These are phyloP conservation scores for Didymella exigua DNA, from an alignment of 2,329 filamentous ascomycete species.

Conservation along the genomic window DNA sequence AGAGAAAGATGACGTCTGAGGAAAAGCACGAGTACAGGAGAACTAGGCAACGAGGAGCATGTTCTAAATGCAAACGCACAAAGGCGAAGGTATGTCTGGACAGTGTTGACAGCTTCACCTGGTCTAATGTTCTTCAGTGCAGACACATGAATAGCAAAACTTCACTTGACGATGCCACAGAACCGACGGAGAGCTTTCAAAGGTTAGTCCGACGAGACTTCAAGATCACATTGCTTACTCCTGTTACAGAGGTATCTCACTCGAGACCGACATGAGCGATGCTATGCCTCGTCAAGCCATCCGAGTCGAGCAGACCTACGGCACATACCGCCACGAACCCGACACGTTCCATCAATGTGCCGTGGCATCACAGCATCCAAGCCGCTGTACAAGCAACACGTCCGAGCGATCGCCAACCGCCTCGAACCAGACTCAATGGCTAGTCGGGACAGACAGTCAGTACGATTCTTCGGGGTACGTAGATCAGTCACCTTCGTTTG, in stretches of 20 bases:
- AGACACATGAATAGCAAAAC: conserved; percentile 8
- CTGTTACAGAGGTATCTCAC: not conserved
- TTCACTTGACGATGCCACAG: not conserved
- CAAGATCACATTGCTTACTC: not conserved
- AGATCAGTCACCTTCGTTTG: not conserved
- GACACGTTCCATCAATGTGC: not conserved
- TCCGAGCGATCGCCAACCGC: not conserved
- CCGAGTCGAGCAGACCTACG: not conserved
- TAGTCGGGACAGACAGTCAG: not conserved
- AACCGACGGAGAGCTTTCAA: not conserved
- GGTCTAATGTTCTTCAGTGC: conserved; percentile 16
- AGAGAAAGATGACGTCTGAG: conserved; percentile 34
- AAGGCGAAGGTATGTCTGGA: conserved; percentile 32
- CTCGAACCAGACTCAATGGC: not conserved
- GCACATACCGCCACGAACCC: not conserved
- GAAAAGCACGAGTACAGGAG: conserved; percentile 34
- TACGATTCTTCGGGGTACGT: conserved; percentile 1
- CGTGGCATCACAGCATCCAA: not conserved
- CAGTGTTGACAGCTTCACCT: too few relatives aligned
- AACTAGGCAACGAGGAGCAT: conserved; percentile 37
- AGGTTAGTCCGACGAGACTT: not conserved
- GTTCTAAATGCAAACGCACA: conserved; percentile 30
- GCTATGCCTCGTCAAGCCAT: not conserved
- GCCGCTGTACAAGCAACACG: not conserved
- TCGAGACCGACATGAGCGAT: not conserved